Evolutionary conservation across 495 filamentous ascomycete species (phyloP), one percentile per base, ranked within the genome.

Genomic region (Penicillium pancosmium): DNA sequence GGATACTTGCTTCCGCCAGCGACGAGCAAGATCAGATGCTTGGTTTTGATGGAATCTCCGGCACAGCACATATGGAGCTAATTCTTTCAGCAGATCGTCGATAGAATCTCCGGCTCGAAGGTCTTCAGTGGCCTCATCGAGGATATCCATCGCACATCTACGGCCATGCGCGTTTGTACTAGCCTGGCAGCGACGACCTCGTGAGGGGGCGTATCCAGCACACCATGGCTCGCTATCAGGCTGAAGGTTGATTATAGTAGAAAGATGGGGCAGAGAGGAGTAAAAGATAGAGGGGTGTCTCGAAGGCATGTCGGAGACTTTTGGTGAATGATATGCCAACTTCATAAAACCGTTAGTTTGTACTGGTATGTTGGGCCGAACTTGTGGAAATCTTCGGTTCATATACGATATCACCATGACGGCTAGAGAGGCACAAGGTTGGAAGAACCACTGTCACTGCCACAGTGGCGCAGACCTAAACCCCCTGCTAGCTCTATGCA

Each of bases 61-160:
- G 47, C 72, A 73, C 23, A 73, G 61, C 27, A 69, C 63, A 41
- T 64, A 34, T 15, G 62, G 65, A 38, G 72, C 72, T 4, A 74
- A 31, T 21, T 66, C 46, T 25, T 67, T 43, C 1, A 74, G 55
- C 4, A 69, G 43, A 3, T 33, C 23, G 43, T 68, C 38, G 41
- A 72, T 65, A 10, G 19, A 21, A 2, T 47, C 18, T 27, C 69
- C 69, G 1, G 46, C 54, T 10, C 49, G 54, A 52, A 73, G 52
- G 4, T 55, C 16, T n/a, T 59, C 31, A 12, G 57, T 71, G 1
- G 59, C 72, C n/a, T 64, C 13, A 7, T 63, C 50, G 0, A 74
- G 66, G 23, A 74, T 59, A 3, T 5, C 6, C 5, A 55, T 59
- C 2, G 69, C 72, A 0, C 19, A 34, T 1, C 27, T 40, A 16